These are phyloP conservation scores for Paradendryphiella salina DNA, from an alignment of 2,329 filamentous ascomycete species.

Conservation along the genomic window DNA sequence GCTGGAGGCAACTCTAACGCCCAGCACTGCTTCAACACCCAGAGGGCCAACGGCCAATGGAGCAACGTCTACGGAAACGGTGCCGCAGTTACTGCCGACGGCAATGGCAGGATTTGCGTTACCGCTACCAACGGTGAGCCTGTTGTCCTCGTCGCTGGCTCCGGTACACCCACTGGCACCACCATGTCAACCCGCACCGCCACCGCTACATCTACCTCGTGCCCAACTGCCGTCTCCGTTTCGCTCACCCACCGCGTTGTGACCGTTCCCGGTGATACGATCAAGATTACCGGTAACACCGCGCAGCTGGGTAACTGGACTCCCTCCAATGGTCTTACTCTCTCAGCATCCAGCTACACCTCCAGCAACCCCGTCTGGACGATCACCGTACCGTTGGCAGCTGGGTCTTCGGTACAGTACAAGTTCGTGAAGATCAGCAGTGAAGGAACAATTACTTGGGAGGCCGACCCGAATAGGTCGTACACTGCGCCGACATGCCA, in stretches of 20 bases:
- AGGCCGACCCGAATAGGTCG: slow-evolving; percentile 51
- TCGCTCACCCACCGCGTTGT: slow-evolving; percentile 53
- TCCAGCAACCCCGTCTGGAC: slow-evolving; percentile 53
- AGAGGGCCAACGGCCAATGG: slow-evolving; percentile 47
- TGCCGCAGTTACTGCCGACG: slow-evolving; percentile 46
- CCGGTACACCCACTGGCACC: slow-evolving; percentile 17
- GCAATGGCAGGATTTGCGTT: slow-evolving; percentile 50
- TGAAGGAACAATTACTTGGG: slow-evolving; percentile 52
- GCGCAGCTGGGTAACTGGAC: slow-evolving; percentile 53
- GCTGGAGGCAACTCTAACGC: slow-evolving; percentile 46
- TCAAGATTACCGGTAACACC: slow-evolving; percentile 52
- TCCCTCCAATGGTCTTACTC: slow-evolving; percentile 43
- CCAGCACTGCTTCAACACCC: slow-evolving; percentile 51
- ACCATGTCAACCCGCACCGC: slow-evolving; percentile 17
- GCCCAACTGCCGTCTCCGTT: slow-evolving; percentile 42
- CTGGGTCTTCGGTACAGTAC: slow-evolving; percentile 50
- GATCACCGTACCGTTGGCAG: slow-evolving; percentile 47
- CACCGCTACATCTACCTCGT: slow-evolving; percentile 18
- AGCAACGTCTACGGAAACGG: slow-evolving; percentile 48
- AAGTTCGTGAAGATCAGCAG: slow-evolving; percentile 54
- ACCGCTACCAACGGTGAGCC: slow-evolving; percentile 50
- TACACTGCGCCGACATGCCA: slow-evolving; percentile 42
- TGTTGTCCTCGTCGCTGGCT: slow-evolving; percentile 45
- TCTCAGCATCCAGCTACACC: slow-evolving; percentile 52
- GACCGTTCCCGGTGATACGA: slow-evolving; percentile 55